Conservation (phyloP, 2,329 filamentous ascomycete genomes). For the Conoideocrella luteorostrata region DNA sequence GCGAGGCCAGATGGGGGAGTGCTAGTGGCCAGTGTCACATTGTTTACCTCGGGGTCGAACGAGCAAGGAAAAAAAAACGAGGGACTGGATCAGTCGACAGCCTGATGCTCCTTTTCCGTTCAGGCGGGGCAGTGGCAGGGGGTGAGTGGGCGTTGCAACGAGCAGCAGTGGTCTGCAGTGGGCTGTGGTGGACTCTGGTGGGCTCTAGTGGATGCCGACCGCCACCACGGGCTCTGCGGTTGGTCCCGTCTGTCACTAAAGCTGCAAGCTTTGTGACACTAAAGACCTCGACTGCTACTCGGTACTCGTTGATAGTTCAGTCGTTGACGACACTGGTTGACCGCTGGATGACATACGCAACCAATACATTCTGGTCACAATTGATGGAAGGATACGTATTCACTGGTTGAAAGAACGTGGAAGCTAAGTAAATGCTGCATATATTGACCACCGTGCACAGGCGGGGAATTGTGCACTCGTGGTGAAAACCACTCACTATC, state of each 20-base stretch:
- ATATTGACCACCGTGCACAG: too few relatives aligned
- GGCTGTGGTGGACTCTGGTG: neutral
- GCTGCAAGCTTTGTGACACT: neutral
- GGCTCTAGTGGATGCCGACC: neutral
- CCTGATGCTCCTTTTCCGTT: neutral
- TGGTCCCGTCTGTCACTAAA: conserved; percentile 6
- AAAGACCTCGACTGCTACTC: too few relatives aligned
- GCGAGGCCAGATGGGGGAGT: neutral
- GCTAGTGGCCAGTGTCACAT: neutral
- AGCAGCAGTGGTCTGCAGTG: neutral
- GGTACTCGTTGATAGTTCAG: too few relatives aligned
- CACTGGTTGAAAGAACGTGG: too few relatives aligned
- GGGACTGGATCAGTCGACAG: neutral
- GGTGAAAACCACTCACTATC: too few relatives aligned
- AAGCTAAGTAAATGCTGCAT: too few relatives aligned
- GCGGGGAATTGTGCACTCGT: too few relatives aligned
- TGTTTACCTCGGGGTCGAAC: conserved; percentile 5
- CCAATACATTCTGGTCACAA: too few relatives aligned
- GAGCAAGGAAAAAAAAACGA: neutral
- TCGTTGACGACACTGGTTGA: too few relatives aligned
- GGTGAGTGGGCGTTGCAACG: neutral
- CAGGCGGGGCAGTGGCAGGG: neutral
- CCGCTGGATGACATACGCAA: too few relatives aligned
- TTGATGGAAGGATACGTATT: too few relatives aligned
- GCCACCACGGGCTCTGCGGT: conserved; percentile 5